Conservation (phyloP, 1,284 basidiomycete species). For the Exsudoporus floridanus region DNA sequence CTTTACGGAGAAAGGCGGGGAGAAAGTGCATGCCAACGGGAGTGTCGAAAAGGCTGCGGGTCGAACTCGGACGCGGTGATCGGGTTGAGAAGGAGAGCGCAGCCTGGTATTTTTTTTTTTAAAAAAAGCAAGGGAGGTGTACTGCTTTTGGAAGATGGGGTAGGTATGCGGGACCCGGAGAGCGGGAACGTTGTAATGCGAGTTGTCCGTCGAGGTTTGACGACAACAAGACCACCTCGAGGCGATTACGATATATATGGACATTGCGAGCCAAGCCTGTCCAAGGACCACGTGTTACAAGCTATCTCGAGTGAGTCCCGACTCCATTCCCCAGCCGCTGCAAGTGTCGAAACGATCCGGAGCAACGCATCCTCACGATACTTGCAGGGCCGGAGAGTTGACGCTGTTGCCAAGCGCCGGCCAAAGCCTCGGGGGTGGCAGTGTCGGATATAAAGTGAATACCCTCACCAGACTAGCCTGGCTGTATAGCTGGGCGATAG, state of each 20-base stretch:
- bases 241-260: slow-evolving; percentile 17
- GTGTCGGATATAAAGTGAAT: too few species aligned
- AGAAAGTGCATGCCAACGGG: slow-evolving; percentile 25
- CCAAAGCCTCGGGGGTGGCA: too few species aligned
- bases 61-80: slow-evolving; percentile 8
- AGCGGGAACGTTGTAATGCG: slow-evolving; percentile 12
- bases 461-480: too few species aligned
- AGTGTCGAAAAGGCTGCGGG: not conserved
- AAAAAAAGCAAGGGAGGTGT: not conserved
- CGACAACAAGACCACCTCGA: slow-evolving; percentile 16
- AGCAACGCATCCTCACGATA: too few species aligned
- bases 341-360: too few species aligned
- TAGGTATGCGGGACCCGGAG: not conserved
- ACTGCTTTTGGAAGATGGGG: slow-evolving; percentile 9
- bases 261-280: not conserved
- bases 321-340: too few species aligned
- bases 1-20: slow-evolving; percentile 30
- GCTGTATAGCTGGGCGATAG: too few species aligned
- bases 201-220: slow-evolving; percentile 11
- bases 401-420: too few species aligned
- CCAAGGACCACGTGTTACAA: slow-evolving; percentile 10
- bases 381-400: too few species aligned
- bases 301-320: too few species aligned
- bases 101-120: too few species aligned
- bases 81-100: slow-evolving; percentile 10